These are phyloP conservation scores for Suhomyces prunicola DNA, from an alignment of 805 yeast species.

Conservation along the genomic window DNA sequence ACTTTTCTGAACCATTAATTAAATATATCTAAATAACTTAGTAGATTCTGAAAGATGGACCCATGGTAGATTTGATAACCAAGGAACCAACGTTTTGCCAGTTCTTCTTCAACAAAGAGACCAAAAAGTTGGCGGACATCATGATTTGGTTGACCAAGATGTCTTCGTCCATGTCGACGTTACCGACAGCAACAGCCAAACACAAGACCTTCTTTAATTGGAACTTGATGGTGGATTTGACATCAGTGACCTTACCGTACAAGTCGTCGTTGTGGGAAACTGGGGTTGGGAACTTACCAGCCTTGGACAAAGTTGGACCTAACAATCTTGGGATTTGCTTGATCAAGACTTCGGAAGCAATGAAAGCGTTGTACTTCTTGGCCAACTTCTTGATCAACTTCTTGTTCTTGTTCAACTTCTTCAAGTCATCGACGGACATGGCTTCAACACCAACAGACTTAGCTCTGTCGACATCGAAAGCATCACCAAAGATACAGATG, in stretches of 20 bases:
- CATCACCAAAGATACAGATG: slow-evolving; percentile 99
- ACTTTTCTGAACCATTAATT: neutral
- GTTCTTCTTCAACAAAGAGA: slow-evolving; percentile 99
- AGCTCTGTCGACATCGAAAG: slow-evolving; percentile 99
- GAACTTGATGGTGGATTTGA: slow-evolving; percentile 99
- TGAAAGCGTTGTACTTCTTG: slow-evolving; percentile 99
- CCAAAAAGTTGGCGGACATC: slow-evolving; percentile 99
- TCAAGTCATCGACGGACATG: slow-evolving; percentile 99
- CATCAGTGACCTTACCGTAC: slow-evolving; percentile 93
- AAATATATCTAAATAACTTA: slow-evolving; percentile 39
- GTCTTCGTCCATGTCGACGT: slow-evolving; percentile 99
- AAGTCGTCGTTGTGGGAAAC: slow-evolving; percentile 99
- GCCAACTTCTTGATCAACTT: slow-evolving; percentile 99
- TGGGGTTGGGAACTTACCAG: slow-evolving; percentile 99
- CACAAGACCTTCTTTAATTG: slow-evolving; percentile 99
- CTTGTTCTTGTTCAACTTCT: slow-evolving; percentile 99
- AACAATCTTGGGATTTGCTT: slow-evolving; percentile 99
- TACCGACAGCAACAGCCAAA: slow-evolving; percentile 98
- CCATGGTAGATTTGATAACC: slow-evolving; percentile 99
- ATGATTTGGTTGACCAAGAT: slow-evolving; percentile 94
- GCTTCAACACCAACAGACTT: slow-evolving; percentile 99
- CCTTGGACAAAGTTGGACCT: slow-evolving; percentile 99
- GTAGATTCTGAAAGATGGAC: slow-evolving; percentile 99
- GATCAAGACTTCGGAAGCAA: slow-evolving; percentile 98
- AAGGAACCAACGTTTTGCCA: slow-evolving; percentile 99